Evolutionary conservation across 2,329 filamentous ascomycete genomes (phyloP).

Genomic region (Curvularia sp.): DNA sequence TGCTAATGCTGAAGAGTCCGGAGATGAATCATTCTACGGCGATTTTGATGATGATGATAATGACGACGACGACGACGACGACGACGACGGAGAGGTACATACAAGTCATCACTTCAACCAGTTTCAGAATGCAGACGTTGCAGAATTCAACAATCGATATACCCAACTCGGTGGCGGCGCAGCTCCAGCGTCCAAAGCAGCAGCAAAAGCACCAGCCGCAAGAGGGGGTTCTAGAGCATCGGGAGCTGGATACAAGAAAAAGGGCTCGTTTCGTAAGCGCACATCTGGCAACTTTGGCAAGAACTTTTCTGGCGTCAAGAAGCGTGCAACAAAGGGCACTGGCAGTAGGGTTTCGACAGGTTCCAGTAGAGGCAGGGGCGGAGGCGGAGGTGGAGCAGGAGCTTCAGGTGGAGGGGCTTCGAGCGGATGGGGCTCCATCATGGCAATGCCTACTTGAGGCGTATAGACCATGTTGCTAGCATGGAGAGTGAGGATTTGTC

Average conservation of each 20-base stretch:
- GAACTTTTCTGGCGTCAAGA: slow-evolving; percentile 29
- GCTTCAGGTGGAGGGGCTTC: neutral
- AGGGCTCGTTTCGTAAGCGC: slow-evolving; percentile 22
- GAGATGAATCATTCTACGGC: slow-evolving; percentile 33
- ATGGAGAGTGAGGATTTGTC: neutral
- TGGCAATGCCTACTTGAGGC: slow-evolving; percentile 42
- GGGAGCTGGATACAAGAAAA: slow-evolving; percentile 29
- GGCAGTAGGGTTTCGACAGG: slow-evolving; percentile 24
- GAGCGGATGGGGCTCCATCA: slow-evolving; percentile 28
- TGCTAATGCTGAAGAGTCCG: slow-evolving; percentile 21
- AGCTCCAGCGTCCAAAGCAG: slow-evolving; percentile 20
- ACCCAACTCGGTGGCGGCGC: slow-evolving; percentile 29
- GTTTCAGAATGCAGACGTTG: slow-evolving; percentile 37
- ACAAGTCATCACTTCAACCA: slow-evolving; percentile 42
- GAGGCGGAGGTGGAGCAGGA: slow-evolving; percentile 19
- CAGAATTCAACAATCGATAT: slow-evolving; percentile 40
- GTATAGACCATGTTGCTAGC: neutral
- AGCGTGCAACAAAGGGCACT: slow-evolving; percentile 24
- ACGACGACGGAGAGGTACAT: slow-evolving; percentile 20
- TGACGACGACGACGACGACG: slow-evolving; percentile 38
- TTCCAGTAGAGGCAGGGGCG: slow-evolving; percentile 20
- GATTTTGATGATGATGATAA: slow-evolving; percentile 35
- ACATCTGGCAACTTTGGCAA: slow-evolving; percentile 29
- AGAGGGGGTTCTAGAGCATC: slow-evolving; percentile 27
- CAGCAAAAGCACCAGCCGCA: slow-evolving; percentile 19